Percentiles rank a stretch among this genome's conserved stretches.
These are phyloP conservation scores for Penicillium palitans DNA, from an alignment of 2,329 filamentous ascomycete genomes.

Conservation along the genomic window DNA sequence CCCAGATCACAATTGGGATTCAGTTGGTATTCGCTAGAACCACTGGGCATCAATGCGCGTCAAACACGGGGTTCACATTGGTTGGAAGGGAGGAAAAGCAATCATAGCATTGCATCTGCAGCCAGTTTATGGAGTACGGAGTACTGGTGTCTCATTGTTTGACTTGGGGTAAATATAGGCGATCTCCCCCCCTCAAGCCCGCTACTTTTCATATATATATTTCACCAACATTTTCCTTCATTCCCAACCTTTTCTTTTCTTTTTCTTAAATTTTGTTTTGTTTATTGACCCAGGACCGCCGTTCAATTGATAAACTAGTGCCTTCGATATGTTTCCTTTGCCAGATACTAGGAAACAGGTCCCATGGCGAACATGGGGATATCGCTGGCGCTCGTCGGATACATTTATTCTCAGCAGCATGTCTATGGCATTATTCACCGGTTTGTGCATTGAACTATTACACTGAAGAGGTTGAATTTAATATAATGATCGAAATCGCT, in stretches of 20 bases:
- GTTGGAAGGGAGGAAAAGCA: constrained; percentile 1
- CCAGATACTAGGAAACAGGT: not conserved
- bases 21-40: not conserved
- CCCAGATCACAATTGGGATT: not conserved
- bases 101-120: not conserved
- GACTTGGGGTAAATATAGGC: not conserved
- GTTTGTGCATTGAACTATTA: not conserved
- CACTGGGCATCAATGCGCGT: not conserved
- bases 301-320: not conserved
- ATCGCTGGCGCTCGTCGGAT: constrained; percentile 23
- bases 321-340: not conserved
- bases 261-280: not conserved
- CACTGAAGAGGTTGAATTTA: not conserved
- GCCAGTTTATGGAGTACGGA: not conserved
- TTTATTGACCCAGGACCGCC: not conserved
- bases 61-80: not conserved
- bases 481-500: not conserved
- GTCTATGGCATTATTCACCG: constrained; percentile 22
- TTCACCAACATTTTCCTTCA: not conserved
- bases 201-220: not conserved
- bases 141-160: not conserved
- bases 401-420: constrained; percentile 20
- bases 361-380: constrained; percentile 3
- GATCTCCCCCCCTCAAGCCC: not conserved
- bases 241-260: not conserved